These are phyloP conservation scores for Serpula lacrymans DNA, from an alignment of 768 basidiomycete species.

Conservation along the genomic window DNA sequence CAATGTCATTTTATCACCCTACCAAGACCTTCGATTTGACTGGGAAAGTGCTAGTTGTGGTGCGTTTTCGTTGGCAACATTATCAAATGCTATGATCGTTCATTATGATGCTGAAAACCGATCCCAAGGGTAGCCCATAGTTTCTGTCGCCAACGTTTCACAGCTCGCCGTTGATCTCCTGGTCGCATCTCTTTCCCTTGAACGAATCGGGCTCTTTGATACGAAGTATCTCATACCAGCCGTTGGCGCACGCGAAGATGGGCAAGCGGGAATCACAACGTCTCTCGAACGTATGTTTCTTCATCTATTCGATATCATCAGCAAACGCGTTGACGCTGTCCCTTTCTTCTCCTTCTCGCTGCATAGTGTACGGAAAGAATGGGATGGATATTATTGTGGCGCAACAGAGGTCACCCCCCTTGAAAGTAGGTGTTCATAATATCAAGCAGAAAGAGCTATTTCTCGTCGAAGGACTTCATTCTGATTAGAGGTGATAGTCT, in stretches of 20 bases:
- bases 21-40: conserved; percentile 19
- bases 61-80: conserved; percentile 11
- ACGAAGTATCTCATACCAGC: conserved; percentile 62
- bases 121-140: conserved; percentile 50
- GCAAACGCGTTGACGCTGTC: conserved; percentile 8
- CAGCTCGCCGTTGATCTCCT: conserved; percentile 76
- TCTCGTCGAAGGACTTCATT: too few relatives aligned
- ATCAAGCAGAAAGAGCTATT: background rate
- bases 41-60: conserved; percentile 27
- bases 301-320: too few relatives aligned
- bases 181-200: conserved; percentile 60
- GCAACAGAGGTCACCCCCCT: conserved; percentile 76
- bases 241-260: conserved; percentile 69
- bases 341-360: background rate
- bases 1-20: conserved; percentile 33
- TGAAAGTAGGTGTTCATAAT: conserved; percentile 51
- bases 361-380: conserved; percentile 60
- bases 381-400: conserved; percentile 53
- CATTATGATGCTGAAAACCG: conserved; percentile 5
- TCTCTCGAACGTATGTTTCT: conserved; percentile 67
- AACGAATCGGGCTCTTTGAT: conserved; percentile 61
- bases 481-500: conserved; percentile 34
- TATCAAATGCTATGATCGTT: background rate
- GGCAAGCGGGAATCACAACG: conserved; percentile 58
- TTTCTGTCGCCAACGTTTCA: conserved; percentile 79